Base-by-base conservation (phyloP, 2,329 filamentous ascomycete species). In the Colletotrichum camelliae region DNA sequence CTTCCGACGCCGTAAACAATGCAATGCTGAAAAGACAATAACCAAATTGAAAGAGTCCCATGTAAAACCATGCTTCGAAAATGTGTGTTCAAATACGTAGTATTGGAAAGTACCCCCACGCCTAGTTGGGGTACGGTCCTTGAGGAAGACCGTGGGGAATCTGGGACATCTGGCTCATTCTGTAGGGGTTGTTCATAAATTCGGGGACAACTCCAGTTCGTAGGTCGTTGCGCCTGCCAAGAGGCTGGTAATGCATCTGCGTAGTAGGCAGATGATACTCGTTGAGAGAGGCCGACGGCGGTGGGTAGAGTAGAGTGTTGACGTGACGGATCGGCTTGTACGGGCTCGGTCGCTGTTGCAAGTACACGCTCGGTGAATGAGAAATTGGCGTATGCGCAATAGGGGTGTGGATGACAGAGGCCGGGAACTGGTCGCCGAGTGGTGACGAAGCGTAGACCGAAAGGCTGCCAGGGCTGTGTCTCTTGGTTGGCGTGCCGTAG, bases 291-390 rank as follows among this genome's bases (percentile, higher is more conserved):
- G 92, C 90, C 29, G 95, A 94, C 1, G 96, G 94, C 8, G 96
- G 95, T 37, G 96, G 96, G 74, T 97, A 95, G 35, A 98, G 89
- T n/a, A 98, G 90, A 1, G 95, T 98, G 79, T 97, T 96, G 75
- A 98, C 95, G 76, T 95, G 91, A 69, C 96, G 94, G 52, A 98
- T 94, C 2, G 96, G 96, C 78, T 95, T 94, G 85, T 98, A 98
- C 4, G 97, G 97, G 71, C 96, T 98, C 77, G 94, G 93, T 72
- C 97, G 92, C 82, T 98, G 95, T 81, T 95, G 94, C 48, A 98
- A 88, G 84, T 97, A 97, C 81, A 95, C 92, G 13, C 94, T 96
- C 1, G 96, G 96, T 37, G 97, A 98, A 78, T 97, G 91, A 37
- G 94, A 93, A 60, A 92, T 91, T 7, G 94, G 93, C 10, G 92